Evolutionary conservation across 345 rosid species (phyloP), one percentile per base, ranked within the genome.

Genomic region (Draba incana): DNA sequence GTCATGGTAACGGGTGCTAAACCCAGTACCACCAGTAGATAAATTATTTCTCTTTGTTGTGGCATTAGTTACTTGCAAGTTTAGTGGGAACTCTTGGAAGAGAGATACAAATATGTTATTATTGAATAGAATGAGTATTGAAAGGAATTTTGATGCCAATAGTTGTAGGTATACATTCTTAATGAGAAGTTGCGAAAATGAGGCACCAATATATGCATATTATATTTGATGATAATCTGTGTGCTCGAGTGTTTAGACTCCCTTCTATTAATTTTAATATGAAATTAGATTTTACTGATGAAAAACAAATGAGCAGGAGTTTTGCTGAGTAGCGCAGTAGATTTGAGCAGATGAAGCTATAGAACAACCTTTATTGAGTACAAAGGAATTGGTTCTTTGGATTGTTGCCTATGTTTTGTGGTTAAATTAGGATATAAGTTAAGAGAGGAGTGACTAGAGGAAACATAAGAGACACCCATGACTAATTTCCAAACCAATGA

Each of bases 31-130:
- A n/a, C n/a, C n/a, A 47, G 10, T 12, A 46, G 55, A 31, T 47
- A 12, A 11, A 62, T 7, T 31, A 16, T 44, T 28, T 43, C 50
- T 59, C 50, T 14, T 30, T 45, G 25, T 15, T 61, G 53, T 61
- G 53, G 28, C 14, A 45, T 45, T 8, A 7, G 12, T 24, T 2
- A 39, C 20, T 23, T 58, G n/a, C 8, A 60, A 60, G 28, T n/a
- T 43, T 12, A 8, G 37, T 2, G 37, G 5, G 59, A 11, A 5
- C 5, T 28, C 31, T 0, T 0, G 20, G 20, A 1, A 20, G 5
- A 38, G 16, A 57, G 45, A 10, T 42, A 42, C 23, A 13, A 7
- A 58, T 58, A 24, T 24, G 48, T 12, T 38, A 2, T 30, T 53
- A n/a, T n/a, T n/a, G n/a, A n/a, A n/a, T n/a, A n/a, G n/a, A n/a